These are phyloP conservation scores for Nigrograna mackinnonii DNA, from an alignment of 2,329 filamentous ascomycete genomes.

Conservation along the genomic window DNA sequence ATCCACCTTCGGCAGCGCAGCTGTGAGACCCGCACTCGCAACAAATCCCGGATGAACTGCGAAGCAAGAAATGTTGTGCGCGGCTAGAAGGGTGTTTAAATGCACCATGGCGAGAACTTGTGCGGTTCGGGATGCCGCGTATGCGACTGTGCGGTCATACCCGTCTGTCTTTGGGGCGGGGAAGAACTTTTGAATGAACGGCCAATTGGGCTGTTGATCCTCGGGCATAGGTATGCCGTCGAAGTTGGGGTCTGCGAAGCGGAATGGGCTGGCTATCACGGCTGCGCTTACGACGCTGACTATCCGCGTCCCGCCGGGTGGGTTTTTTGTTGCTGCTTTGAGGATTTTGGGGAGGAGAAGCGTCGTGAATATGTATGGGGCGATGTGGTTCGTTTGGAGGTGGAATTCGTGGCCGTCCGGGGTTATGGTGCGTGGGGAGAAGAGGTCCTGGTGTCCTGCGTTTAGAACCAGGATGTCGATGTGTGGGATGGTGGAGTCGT, in stretches of 20 bases:
- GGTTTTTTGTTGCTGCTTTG: conserved; percentile 5
- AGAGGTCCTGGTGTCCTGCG: conserved; percentile 46
- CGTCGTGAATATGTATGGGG: conserved; percentile 44
- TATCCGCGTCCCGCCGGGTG: conserved; percentile 12
- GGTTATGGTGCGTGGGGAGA: conserved; percentile 41
- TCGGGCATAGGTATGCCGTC: conserved; percentile 8
- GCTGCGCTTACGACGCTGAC: conserved; percentile 8
- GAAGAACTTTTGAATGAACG: neutral
- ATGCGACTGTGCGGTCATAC: conserved; percentile 8
- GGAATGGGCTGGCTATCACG: conserved; percentile 8
- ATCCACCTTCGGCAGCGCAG: neutral
- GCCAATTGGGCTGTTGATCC: conserved; percentile 9
- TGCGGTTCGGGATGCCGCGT: conserved; percentile 19
- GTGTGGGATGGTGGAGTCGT: neutral
- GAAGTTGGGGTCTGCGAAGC: conserved; percentile 47
- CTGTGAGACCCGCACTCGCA: conserved; percentile 8
- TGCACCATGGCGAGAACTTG: conserved; percentile 12
- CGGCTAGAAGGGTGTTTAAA: conserved; percentile 1
- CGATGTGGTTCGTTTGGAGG: conserved; percentile 50
- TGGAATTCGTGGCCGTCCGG: conserved; percentile 48
- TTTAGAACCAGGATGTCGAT: conserved; percentile 22
- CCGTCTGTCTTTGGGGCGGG: neutral
- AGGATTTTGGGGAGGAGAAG: conserved; percentile 42
- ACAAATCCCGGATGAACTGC: conserved; percentile 14
- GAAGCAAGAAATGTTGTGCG: conserved; percentile 12